Base-by-base conservation (phyloP, 176 grass and related monocot species). In the Musa beccarii region DNA sequence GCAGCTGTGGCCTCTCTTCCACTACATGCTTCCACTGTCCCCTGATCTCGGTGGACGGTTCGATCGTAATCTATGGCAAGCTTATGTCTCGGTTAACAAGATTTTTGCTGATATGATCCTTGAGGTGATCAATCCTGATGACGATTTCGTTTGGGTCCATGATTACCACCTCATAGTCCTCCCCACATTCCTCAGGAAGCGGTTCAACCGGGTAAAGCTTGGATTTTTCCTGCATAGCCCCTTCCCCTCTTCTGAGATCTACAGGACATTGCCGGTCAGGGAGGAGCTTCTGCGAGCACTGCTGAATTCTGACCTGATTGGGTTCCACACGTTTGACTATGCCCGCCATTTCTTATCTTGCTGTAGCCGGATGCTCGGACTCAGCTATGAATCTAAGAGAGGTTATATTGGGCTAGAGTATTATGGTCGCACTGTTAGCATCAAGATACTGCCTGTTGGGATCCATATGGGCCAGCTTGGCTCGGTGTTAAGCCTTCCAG, bases 1-100 rank as follows among this genome's bases (percentile, higher is more conserved):
- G 81, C 93, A 97, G 84, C 88, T 97, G 57, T 97, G 93, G 93
- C 93, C 93, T 72, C 83, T 96, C 80, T 96, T 96, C 83, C 93
- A 96, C 85, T 96, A 96, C 90, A 92, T 96, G 93, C 90, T 96
- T 50, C 93, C 93, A 19, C 85, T 96, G 51, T 96, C 93, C 57
- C 87, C 90, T 5, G 93, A 96, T 63, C 88, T 96, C 49, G 89
- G 93, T 2, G 93, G 93, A 25, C 89, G 93, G 51, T 96, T 96
- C 50, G 93, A 96, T 81, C 87, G 93, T 10, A 17, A 16, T 50
- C 83, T 92, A 2, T 96, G 93, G 93, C 90, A 96, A 73, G 93
- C 93, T 3, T 96, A 96, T 66, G 89, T 96, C 1, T 96, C 93
- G 0, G 93, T 90, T 19, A 96, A 92, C 81, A 96, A 92, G 88